Base-by-base conservation (phyloP, 176 grass and related monocot species). In the Neostapfia colusana region DNA sequence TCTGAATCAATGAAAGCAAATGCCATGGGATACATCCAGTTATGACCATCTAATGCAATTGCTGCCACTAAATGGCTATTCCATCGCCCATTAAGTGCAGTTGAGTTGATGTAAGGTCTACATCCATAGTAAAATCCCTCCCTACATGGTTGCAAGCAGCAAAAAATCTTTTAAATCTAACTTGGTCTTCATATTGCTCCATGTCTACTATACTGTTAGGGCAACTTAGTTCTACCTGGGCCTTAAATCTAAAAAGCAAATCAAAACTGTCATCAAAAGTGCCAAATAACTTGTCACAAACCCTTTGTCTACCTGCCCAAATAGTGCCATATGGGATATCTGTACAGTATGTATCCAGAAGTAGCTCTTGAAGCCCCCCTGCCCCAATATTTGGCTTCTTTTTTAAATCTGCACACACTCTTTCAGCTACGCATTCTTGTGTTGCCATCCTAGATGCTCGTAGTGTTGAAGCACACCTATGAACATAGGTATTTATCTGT, bases 181-280 rank as follows among this genome's bases (percentile, higher is more conserved):
- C 1, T 0, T 21, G 2, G 0, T 2, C 63, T 21, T 23, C 63
- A 4, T 11, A 1, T 1, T 4, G 1, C 9, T 41, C 3, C 0
- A 20, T 66, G 4, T 21, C 3, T 15, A 66, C 3, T 1, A 41
- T 10, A 20, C 63, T 66, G 6, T 8, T 20, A 23, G 36, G 37
- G 10, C 12, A n/a, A n/a, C n/a, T n/a, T n/a, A n/a, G n/a, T n/a
- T n/a, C n/a, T n/a, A n/a, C n/a, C n/a, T n/a, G n/a, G 14, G n/a
- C 38, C 37, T 67, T 67, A 9, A 67, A 67, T 2, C 64, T 67
- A 7, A 15, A 67, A 1, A 67, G 1, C 39, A 20, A 43, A 3
- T 67, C 64, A 15, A 43, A 67, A 0, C 38, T 6, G 9, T 67
- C 64, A 15, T 67, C n/a, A 20, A 9, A 67, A 0, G 42, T 6